A percentile compares a stretch with the other conserved stretches of the same genome.
Conservation (phyloP, 2,329 filamentous ascomycete genomes). For the Colletotrichum sp. region DNA sequence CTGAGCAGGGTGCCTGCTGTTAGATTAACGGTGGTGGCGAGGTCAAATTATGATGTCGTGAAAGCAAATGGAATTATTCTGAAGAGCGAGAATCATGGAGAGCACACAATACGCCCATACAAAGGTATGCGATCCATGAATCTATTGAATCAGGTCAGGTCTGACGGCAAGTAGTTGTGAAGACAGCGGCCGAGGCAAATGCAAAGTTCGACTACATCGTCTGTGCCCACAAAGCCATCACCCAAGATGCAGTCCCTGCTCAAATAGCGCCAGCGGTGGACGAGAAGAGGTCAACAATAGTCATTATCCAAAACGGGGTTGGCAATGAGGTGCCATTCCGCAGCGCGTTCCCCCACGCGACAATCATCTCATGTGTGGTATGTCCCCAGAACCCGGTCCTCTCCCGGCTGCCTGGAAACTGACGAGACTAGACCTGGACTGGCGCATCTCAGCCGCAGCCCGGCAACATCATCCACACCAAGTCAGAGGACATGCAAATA, state of each 20-base stretch:
- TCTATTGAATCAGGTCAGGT: not conserved
- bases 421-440: constrained; percentile 49
- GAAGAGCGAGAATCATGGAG: constrained; percentile 59
- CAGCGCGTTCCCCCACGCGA: constrained; percentile 50
- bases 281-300: constrained; percentile 51
- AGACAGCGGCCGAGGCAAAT: constrained; percentile 49
- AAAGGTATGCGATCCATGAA: constrained; percentile 32
- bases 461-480: constrained; percentile 53
- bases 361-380: constrained; percentile 61
- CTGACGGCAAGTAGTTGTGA: constrained; percentile 38
- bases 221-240: constrained; percentile 59
- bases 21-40: constrained; percentile 63
- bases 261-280: constrained; percentile 39
- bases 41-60: constrained; percentile 64
- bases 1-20: constrained; percentile 46
- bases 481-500: constrained; percentile 59
- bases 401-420: not conserved
- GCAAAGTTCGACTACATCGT: constrained; percentile 60
- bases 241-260: constrained; percentile 40
- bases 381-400: constrained; percentile 22
- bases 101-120: constrained; percentile 54
- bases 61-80: constrained; percentile 56
- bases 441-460: constrained; percentile 55
- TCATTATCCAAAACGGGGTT: constrained; percentile 67
- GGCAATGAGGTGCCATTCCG: constrained; percentile 62